phyloP scores from a whole-genome alignment of 2,329 filamentous ascomycete species.

The Gremmenia infestans region DNA sequence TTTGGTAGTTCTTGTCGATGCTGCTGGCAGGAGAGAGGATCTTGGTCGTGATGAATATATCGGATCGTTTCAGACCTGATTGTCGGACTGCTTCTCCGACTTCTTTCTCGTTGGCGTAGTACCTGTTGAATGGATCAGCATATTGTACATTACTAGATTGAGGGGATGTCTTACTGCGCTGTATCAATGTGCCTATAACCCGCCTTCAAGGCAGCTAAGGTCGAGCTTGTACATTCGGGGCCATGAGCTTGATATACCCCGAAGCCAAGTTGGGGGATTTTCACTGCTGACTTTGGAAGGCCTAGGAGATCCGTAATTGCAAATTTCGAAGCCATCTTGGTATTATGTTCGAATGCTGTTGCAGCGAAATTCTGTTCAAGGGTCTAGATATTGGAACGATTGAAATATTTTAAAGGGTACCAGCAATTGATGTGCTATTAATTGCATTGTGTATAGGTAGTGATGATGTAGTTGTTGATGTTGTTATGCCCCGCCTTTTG shows the following conservation, averaged over 20 bases:
- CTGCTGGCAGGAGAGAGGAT: conserved; percentile 51
- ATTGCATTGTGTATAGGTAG: not conserved
- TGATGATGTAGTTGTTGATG: not conserved
- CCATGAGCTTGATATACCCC: conserved; percentile 61
- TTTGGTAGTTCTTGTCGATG: conserved; percentile 52
- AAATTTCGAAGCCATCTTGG: conserved; percentile 13
- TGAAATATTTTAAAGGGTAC: not conserved
- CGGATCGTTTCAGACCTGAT: conserved; percentile 49
- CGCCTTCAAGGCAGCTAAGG: conserved; percentile 49
- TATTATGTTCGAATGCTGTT: not conserved
- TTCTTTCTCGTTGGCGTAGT: conserved; percentile 64
- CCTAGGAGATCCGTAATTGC: conserved; percentile 15
- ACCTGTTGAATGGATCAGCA: conserved; percentile 36
- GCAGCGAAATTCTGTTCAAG: too few relatives aligned
- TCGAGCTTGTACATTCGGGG: conserved; percentile 51
- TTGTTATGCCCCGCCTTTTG: not conserved
- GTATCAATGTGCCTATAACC: conserved; percentile 64
- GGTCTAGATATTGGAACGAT: not conserved
- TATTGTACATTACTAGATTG: too few relatives aligned
- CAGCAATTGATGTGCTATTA: not conserved
- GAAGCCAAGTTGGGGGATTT: conserved; percentile 64
- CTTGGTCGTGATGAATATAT: conserved; percentile 69
- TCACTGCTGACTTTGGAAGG: conserved; percentile 33
- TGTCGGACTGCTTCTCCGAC: conserved; percentile 59
- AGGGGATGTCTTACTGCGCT: conserved; percentile 38